Evolutionary conservation across 129 eudicot genomes (phyloP).

Genomic region (Escallonia rubra): DNA sequence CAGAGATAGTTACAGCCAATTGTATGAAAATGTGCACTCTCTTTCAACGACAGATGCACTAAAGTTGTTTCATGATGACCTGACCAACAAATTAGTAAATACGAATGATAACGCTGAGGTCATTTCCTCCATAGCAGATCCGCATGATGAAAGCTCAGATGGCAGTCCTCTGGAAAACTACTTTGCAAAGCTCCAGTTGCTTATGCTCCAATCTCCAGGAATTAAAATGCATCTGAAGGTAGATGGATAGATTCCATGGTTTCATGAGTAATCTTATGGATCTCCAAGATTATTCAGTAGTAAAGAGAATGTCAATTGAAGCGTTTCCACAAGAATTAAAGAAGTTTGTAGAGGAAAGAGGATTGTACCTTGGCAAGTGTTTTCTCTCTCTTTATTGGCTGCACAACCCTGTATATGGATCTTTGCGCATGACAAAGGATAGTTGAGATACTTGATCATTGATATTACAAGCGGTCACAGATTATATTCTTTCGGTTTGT

Average conservation of each 20-base stretch:
- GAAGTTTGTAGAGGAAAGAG: too few relatives aligned
- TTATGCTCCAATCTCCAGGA: slow-evolving; percentile 44
- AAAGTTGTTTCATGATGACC: slow-evolving; percentile 38
- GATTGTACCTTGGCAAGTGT: too few relatives aligned
- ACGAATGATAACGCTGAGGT: slow-evolving; percentile 10
- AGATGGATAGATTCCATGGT: not conserved
- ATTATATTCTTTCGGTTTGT: too few relatives aligned
- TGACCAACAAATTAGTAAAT: slow-evolving; percentile 13
- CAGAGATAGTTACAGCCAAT: slow-evolving; percentile 28
- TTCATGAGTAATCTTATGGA: not conserved
- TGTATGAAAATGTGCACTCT: slow-evolving; percentile 43
- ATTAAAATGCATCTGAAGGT: slow-evolving; percentile 27
- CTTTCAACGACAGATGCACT: slow-evolving; percentile 48
- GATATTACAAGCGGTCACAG: too few relatives aligned
- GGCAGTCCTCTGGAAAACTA: slow-evolving; percentile 26
- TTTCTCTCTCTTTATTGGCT: too few relatives aligned
- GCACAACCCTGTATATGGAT: too few relatives aligned
- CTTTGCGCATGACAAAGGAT: too few relatives aligned
- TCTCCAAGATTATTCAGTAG: too few relatives aligned
- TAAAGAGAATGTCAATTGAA: too few relatives aligned
- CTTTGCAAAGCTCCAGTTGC: slow-evolving; percentile 36
- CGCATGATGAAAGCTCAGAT: slow-evolving; percentile 20
- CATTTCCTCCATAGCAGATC: not conserved
- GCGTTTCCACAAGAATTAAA: too few relatives aligned
- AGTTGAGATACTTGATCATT: too few relatives aligned